Evolutionary conservation across 148 eudicot genomes (phyloP), one percentile per base, ranked within the genome.

Genomic region (Cornus suecica): DNA sequence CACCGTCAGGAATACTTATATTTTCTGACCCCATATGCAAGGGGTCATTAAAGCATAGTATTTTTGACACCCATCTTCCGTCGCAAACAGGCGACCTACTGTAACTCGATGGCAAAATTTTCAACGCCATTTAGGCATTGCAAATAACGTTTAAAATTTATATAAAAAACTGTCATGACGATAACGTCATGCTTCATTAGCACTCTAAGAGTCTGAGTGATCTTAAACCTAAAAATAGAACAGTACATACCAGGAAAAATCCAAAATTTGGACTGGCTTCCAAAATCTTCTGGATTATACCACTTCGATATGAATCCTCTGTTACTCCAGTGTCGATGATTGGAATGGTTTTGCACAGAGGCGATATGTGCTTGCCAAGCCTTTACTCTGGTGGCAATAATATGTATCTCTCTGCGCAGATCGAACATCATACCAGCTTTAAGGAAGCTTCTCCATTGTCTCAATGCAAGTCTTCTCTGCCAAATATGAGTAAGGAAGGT

Each of bases 191-290:
- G n/a, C n/a, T n/a, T n/a, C n/a, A n/a, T n/a, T n/a, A n/a, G n/a
- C n/a, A n/a, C n/a, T n/a, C n/a, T n/a, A n/a, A n/a, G n/a, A n/a
- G n/a, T n/a, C n/a, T n/a, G n/a, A n/a, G n/a, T n/a, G n/a, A n/a
- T n/a, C n/a, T n/a, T n/a, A n/a, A n/a, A n/a, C n/a, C n/a, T n/a
- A n/a, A n/a, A n/a, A n/a, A n/a, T n/a, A n/a, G n/a, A n/a, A n/a
- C n/a, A n/a, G n/a, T n/a, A n/a, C n/a, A 56, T 66, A 91, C 96
- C 91, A 89, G 92, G 71, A 91, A 91, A 42, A 91, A 79, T 22
- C 92, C 96, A 66, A 71, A 87, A 8, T 77, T 68, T 76, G 77
- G 51, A 27, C 77, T 32, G 69, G 96, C 96, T 61, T 80, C 41
- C 62, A 86, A 61, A 48, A 91, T 87, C 71, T 77, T 69, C 4